Percentiles rank a stretch among this genome's conserved stretches.
These are phyloP conservation scores for Globisporangium ultimum DNA, from an alignment of 352 stramenopile species.

Conservation along the genomic window DNA sequence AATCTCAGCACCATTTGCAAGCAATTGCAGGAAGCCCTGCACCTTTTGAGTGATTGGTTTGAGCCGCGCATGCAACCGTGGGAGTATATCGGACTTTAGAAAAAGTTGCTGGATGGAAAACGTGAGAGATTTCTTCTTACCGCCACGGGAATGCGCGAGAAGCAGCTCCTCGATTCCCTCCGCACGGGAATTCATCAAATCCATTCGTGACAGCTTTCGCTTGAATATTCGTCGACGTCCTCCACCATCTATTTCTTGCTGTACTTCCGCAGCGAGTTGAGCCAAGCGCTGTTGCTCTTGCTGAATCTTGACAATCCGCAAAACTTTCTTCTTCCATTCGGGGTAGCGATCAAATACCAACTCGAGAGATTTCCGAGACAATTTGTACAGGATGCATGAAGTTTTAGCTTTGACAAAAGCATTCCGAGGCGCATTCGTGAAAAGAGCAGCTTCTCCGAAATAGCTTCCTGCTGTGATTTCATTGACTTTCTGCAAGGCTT, in stretches of 20 bases:
- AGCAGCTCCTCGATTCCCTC: slow-evolving; percentile 54
- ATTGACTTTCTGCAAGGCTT: slow-evolving; percentile 42
- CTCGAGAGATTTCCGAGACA: slow-evolving; percentile 53
- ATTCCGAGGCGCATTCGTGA: slow-evolving; percentile 54
- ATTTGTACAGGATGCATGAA: slow-evolving; percentile 55
- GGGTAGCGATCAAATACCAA: slow-evolving; percentile 59
- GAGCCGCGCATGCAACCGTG: background rate
- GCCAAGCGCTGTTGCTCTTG: slow-evolving; percentile 55
- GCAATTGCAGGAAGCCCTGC: background rate
- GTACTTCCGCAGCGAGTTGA: slow-evolving; percentile 35
- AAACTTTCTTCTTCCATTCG: slow-evolving; percentile 60
- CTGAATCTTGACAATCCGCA: slow-evolving; percentile 61
- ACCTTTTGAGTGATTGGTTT: background rate
- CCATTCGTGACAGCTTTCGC: slow-evolving; percentile 30
- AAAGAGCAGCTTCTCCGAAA: slow-evolving; percentile 55
- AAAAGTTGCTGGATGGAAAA: slow-evolving; percentile 11
- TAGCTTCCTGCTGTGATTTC: slow-evolving; percentile 55
- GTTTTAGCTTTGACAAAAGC: slow-evolving; percentile 56
- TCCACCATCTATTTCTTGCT: slow-evolving; percentile 19
- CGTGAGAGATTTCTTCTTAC: slow-evolving; percentile 11
- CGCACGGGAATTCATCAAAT: slow-evolving; percentile 40
- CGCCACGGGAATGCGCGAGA: slow-evolving; percentile 24
- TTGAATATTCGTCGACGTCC: slow-evolving; percentile 21
- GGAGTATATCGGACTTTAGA: slow-evolving; percentile 1
- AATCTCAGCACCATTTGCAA: slow-evolving; percentile 44